These are phyloP conservation scores for Blastobotrys illinoisensis DNA, from an alignment of 1,139 yeast genomes.

Conservation along the genomic window DNA sequence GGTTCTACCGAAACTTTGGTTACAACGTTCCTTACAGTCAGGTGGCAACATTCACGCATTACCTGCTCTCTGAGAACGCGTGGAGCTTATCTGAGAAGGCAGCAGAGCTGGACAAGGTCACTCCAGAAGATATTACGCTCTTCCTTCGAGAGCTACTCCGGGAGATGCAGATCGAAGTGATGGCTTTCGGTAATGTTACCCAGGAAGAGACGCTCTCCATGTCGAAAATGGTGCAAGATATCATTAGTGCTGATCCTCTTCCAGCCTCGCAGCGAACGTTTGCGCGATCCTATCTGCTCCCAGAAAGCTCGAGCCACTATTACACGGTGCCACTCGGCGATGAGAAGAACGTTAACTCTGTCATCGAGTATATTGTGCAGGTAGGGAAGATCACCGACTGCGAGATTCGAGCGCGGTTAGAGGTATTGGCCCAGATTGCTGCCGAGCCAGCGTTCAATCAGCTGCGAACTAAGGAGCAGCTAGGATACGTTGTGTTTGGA, in stretches of 20 bases:
- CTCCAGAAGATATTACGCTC: slow-evolving; percentile 45
- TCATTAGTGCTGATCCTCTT: slow-evolving; percentile 30
- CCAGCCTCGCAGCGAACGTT: slow-evolving; percentile 38
- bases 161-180: slow-evolving; percentile 57
- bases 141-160: slow-evolving; percentile 42
- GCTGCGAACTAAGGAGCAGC: slow-evolving; percentile 86
- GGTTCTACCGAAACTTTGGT: slow-evolving; percentile 66
- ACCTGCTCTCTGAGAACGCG: slow-evolving; percentile 62
- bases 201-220: slow-evolving; percentile 51
- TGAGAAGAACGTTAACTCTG: slow-evolving; percentile 70
- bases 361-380: slow-evolving; percentile 74
- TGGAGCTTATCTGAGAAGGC: slow-evolving; percentile 63
- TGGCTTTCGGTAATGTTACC: slow-evolving; percentile 74
- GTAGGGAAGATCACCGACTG: slow-evolving; percentile 46
- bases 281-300: slow-evolving; percentile 48
- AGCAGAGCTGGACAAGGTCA: slow-evolving; percentile 43
- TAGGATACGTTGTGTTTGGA: slow-evolving; percentile 85
- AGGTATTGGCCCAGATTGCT: slow-evolving; percentile 63
- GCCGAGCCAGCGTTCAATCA: slow-evolving; percentile 88
- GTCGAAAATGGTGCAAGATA: slow-evolving; percentile 38
- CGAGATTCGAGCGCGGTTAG: slow-evolving; percentile 45
- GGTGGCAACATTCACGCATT: slow-evolving; percentile 55
- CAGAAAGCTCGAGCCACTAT: slow-evolving; percentile 41
- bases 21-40: slow-evolving; percentile 67
- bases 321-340: slow-evolving; percentile 56